Percentiles rank a stretch among this genome's conserved stretches.
Evolutionary conservation across 192 early-diverging fungal genomes (phyloP).

Genomic region (Coemansia sp.): DNA sequence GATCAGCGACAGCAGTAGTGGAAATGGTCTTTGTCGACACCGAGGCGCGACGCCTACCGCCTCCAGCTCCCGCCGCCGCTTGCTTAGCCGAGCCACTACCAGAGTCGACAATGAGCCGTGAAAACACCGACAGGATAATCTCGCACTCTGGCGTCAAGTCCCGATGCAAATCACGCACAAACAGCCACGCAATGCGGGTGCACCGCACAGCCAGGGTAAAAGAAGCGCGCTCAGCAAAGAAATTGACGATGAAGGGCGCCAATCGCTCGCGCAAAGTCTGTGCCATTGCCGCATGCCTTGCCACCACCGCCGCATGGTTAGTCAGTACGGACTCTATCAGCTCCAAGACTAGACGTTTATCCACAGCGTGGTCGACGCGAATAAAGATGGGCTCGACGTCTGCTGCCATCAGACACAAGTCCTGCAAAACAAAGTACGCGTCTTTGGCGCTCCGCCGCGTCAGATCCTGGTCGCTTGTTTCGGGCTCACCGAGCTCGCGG

Average conservation of each 20-base stretch:
- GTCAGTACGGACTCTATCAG: constrained; percentile 89
- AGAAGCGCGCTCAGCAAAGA: constrained; percentile 81
- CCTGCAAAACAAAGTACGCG: constrained; percentile 89
- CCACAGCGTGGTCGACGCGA: constrained; percentile 34
- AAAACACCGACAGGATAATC: constrained; percentile 89
- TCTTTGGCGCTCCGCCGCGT: constrained; percentile 71
- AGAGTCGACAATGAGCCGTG: constrained; percentile 79
- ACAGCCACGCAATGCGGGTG: constrained; percentile 76
- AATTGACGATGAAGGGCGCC: constrained; percentile 91
- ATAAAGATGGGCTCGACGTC: constrained; percentile 71
- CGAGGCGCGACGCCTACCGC: constrained; percentile 19
- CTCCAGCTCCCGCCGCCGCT: constrained; percentile 1
- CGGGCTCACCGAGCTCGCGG: neutral
- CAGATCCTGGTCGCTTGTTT: constrained; percentile 27
- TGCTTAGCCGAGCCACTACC: constrained; percentile 63
- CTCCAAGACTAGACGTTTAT: constrained; percentile 86
- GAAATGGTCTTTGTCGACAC: constrained; percentile 10
- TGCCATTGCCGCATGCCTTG: constrained; percentile 75
- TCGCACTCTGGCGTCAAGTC: constrained; percentile 80
- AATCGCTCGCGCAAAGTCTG: constrained; percentile 77
- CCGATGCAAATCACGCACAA: constrained; percentile 65
- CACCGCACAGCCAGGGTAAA: constrained; percentile 85
- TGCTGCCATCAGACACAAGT: constrained; percentile 80
- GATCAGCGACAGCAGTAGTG: no score
- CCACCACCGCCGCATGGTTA: constrained; percentile 78